Evolutionary conservation across 1,139 yeast species (phyloP).

Genomic region (Magnusiomyces ingens): DNA sequence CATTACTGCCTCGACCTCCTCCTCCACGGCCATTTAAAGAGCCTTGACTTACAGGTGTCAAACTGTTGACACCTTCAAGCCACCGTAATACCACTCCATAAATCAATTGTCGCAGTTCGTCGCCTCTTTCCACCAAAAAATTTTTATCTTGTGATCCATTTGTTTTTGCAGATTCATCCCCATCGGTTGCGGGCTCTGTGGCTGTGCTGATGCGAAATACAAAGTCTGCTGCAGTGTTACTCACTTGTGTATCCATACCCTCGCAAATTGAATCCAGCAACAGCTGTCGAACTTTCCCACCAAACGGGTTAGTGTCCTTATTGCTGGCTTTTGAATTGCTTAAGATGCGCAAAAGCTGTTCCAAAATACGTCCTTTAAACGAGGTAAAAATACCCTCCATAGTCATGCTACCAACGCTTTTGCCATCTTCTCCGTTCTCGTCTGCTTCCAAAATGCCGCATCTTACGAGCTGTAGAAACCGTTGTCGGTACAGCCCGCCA

Average conservation of each 20-base stretch:
- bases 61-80: conserved; percentile 7
- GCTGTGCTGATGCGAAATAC: conserved; percentile 4
- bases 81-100: conserved; percentile 11
- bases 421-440: not conserved
- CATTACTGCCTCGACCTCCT: not conserved
- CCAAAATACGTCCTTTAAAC: not conserved
- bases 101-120: conserved; percentile 3
- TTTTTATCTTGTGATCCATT: not conserved
- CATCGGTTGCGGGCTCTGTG: not conserved
- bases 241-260: conserved; percentile 7
- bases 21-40: not conserved
- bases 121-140: not conserved
- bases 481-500: not conserved
- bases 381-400: not conserved
- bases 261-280: conserved; percentile 8
- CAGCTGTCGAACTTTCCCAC: conserved; percentile 1
- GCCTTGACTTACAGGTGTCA: too few relatives aligned
- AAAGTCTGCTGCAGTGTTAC: conserved; percentile 12
- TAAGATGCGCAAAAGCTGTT: too few relatives aligned
- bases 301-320: not conserved
- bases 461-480: not conserved
- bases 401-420: not conserved
- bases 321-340: too few relatives aligned
- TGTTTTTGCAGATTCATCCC: not conserved
- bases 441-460: not conserved